Conservation (phyloP, 495 filamentous ascomycete species). For the Penicillium tannophilum region DNA sequence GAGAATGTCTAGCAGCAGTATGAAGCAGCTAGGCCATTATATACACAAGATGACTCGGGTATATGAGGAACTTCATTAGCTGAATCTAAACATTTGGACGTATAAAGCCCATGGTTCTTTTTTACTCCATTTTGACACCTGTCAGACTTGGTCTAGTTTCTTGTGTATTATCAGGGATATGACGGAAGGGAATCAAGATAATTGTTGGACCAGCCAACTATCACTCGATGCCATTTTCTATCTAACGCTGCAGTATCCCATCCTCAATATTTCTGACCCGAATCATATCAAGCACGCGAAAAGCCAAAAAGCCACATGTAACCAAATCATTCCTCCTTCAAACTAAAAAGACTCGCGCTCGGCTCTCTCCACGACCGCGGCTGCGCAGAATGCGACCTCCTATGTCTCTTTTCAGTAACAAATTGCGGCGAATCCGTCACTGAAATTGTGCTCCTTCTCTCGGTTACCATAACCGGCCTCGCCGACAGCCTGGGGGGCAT, state of each 20-base stretch:
- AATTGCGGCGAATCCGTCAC: constrained; percentile 15
- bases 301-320: neutral
- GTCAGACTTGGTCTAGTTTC: neutral
- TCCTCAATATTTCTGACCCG: neutral
- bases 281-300: neutral
- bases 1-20: no score
- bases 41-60: no score
- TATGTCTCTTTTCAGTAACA: constrained; percentile 33
- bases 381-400: constrained; percentile 47
- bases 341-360: constrained; percentile 42
- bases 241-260: neutral
- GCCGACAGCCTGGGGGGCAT: constrained; percentile 19
- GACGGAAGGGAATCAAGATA: neutral
- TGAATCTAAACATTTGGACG: no score
- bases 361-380: constrained; percentile 46
- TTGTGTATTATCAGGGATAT: neutral
- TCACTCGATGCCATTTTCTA: neutral
- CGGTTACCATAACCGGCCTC: constrained; percentile 15
- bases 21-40: no score
- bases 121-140: no score
- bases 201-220: neutral
- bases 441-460: neutral
- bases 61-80: no score
- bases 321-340: constrained; percentile 29
- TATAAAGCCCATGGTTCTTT: no score